Evolutionary conservation across 257 asterid genomes (phyloP), one percentile per base, ranked within the genome.

Genomic region (Anisodus tanguticus): DNA sequence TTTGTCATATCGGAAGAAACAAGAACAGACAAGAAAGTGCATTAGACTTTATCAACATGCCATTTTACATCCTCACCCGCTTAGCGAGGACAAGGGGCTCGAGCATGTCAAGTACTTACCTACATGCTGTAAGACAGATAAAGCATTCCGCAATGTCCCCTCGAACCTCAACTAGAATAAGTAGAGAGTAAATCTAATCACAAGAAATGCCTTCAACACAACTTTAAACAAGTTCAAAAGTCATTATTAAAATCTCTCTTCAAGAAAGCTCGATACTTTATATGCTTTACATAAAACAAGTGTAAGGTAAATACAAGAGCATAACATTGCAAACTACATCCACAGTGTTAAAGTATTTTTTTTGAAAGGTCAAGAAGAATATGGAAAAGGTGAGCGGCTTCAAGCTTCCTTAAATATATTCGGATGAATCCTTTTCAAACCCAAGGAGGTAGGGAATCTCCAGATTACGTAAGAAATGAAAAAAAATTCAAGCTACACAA

Each of bases 221-320:
- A 47, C 80, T 47, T 72, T 49, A 47, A 47, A 47, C 59, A 47
- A 49, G 80, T 47, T 72, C 41, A 72, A 72, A 72, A 47, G 9
- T 49, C 35, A 47, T 5, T 72, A 69, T 19, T 49, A 19, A 11
- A 70, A 47, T 47, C 80, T 19, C 80, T 19, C 58, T 72, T n/a
- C 19, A 31, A 47, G 58, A 19, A n/a, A 72, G 41, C 15, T 3
- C n/a, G 35, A 35, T 49, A 49, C 59, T 47, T 72, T 45, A 45
- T 47, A 72, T 47, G 80, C 80, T 19, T 72, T 19, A 5, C 11
- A 13, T 19, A 7, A 47, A 47, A 19, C 17, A 72, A 22, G 6
- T 72, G 80, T 51, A n/a, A 71, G 58, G 80, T 71, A 19, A 70
- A n/a, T 17, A 70, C 49, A 70, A 71, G 43, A 72, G n/a, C 80